Conservation (phyloP, 495 filamentous ascomycete species). For the Penicillium robsamsonii region DNA sequence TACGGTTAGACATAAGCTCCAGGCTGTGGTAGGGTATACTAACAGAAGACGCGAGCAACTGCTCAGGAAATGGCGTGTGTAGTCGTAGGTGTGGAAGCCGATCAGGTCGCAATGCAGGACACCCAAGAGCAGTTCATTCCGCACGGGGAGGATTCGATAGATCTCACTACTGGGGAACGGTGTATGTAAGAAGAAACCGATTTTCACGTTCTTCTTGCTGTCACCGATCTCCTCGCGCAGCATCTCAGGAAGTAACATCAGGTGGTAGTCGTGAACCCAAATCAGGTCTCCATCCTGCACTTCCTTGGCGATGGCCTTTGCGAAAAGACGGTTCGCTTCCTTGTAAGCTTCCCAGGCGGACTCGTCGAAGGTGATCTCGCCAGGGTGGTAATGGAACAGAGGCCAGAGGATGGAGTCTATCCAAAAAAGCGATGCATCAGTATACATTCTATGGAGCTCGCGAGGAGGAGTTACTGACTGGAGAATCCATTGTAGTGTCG, state of each 20-base stretch:
- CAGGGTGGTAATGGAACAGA: conserved; percentile 95
- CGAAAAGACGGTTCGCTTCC: conserved; percentile 86
- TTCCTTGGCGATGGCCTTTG: conserved; percentile 73
- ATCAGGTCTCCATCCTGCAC: conserved; percentile 88
- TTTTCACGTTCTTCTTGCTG: conserved; percentile 80
- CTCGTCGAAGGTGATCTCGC: conserved; percentile 96
- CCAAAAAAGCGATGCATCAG: conserved; percentile 3
- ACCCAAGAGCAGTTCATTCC: conserved; percentile 81
- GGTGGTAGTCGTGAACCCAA: conserved; percentile 97
- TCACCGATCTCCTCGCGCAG: conserved; percentile 79
- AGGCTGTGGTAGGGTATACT: conserved; percentile 24
- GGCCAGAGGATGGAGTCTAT: conserved; percentile 96
- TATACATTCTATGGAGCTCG: background rate
- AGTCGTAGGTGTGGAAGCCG: conserved; percentile 97
- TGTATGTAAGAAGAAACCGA: conserved; percentile 96
- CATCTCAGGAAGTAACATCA: conserved; percentile 95
- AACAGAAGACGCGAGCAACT: conserved; percentile 88
- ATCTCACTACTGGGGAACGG: conserved; percentile 98
- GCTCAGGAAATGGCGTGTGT: conserved; percentile 90
- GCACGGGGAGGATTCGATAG: conserved; percentile 89
- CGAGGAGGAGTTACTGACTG: conserved; percentile 53
- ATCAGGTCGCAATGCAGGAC: conserved; percentile 89
- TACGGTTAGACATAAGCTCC: conserved; percentile 11
- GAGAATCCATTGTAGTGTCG: conserved; percentile 85
- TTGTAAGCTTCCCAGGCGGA: conserved; percentile 88